Percentiles rank a stretch among this genome's conserved stretches.
phyloP scores from a whole-genome alignment of 2,329 filamentous ascomycete genomes.

The Capronia epimyces region DNA sequence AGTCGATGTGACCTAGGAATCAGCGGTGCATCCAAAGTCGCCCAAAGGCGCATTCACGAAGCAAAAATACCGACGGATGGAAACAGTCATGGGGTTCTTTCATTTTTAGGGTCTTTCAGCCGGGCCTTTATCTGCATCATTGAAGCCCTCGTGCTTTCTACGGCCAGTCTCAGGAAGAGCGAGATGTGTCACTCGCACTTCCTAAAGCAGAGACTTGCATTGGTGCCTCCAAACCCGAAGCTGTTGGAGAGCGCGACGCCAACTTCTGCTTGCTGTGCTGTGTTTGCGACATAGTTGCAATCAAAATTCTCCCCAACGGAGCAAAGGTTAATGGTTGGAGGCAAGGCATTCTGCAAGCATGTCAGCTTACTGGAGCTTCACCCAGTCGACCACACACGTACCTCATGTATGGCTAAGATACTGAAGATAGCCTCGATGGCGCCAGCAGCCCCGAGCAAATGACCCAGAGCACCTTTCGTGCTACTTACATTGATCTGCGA shows the following conservation, averaged over 20 bases:
- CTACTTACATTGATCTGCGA: conserved; percentile 75
- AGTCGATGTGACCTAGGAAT: conserved; percentile 20
- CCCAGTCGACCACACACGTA: conserved; percentile 35
- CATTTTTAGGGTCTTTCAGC: background rate
- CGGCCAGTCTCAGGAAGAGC: background rate
- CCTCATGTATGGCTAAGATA: conserved; percentile 71
- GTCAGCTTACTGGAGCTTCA: background rate
- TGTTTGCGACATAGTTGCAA: conserved; percentile 78
- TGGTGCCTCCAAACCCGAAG: conserved; percentile 96
- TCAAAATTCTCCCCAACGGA: conserved; percentile 60
- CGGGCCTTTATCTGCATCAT: too few relatives aligned
- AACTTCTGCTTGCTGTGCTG: conserved; percentile 64
- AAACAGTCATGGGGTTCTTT: too few relatives aligned
- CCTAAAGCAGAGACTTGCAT: conserved; percentile 61
- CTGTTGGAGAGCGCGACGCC: conserved; percentile 82
- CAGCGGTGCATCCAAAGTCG: background rate
- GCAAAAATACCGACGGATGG: too few relatives aligned
- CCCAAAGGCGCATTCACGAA: background rate
- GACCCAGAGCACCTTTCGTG: conserved; percentile 88
- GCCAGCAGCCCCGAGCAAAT: conserved; percentile 85
- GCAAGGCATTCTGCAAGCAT: conserved; percentile 62
- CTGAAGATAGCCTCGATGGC: conserved; percentile 85
- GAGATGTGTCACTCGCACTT: conserved; percentile 8
- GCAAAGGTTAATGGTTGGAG: conserved; percentile 79
- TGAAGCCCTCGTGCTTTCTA: too few relatives aligned